A percentile compares a stretch with the other conserved stretches of the same genome.
Conservation (phyloP, 2,329 filamentous ascomycete species). For the Neophaeococcomyces mojaviensis region DNA sequence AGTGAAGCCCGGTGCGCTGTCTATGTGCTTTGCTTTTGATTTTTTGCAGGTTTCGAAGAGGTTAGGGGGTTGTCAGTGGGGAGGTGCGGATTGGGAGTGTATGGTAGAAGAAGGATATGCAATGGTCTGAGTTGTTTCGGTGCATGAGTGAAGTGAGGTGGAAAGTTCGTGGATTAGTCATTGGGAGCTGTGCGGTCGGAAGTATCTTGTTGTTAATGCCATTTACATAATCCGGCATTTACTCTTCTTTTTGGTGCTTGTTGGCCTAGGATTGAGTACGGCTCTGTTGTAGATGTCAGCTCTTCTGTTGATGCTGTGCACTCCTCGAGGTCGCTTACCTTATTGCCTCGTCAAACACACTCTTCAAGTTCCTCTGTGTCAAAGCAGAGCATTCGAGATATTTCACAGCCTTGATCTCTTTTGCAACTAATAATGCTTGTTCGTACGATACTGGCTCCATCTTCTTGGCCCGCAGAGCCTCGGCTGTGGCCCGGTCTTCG, state of each 20-base stretch:
- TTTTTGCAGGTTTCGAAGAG: no score
- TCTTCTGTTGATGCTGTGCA: not conserved
- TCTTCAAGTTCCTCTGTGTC: conserved; percentile 95
- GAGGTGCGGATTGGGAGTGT: no score
- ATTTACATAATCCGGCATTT: conserved; percentile 40
- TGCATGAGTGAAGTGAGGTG: not conserved
- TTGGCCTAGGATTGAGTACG: conserved; percentile 42
- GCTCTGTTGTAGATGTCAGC: conserved; percentile 29
- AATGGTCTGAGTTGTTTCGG: not conserved
- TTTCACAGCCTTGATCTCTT: conserved; percentile 93
- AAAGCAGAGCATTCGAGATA: conserved; percentile 97
- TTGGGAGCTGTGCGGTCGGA: conserved; percentile 20
- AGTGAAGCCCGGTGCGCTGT: no score
- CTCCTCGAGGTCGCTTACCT: conserved; percentile 53
- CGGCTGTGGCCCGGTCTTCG: conserved; percentile 75
- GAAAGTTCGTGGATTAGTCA: not conserved
- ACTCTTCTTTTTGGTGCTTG: conserved; percentile 36
- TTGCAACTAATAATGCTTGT: conserved; percentile 77
- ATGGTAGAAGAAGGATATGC: no score
- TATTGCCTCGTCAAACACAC: conserved; percentile 97
- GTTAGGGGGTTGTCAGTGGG: no score
- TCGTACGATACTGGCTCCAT: conserved; percentile 97
- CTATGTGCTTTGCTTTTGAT: no score
- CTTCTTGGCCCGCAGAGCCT: conserved; percentile 78
- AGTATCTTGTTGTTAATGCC: conserved; percentile 3